Base-by-base conservation (phyloP, 1,284 basidiomycete species). In the Leccinum pseudoinsigne region DNA sequence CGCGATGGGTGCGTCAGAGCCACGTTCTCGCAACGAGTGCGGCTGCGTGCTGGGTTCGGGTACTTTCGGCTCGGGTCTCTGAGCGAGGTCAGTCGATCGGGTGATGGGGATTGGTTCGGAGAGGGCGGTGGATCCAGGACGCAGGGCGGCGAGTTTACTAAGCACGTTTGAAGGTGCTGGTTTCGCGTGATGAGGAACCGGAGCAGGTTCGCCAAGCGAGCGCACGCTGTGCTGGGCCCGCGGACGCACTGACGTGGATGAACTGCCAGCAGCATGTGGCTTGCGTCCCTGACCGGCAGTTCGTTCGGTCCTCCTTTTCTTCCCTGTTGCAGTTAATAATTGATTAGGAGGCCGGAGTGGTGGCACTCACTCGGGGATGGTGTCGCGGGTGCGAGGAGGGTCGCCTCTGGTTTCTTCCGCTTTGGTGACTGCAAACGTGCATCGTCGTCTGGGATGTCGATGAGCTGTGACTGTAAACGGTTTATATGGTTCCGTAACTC, bases 361-460 rank as follows among this genome's bases (percentile, higher is more conserved):
- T 14, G 38, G n/a, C 14, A 74, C 84, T 72, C 67, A 90, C 89
- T 88, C 3, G 87, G 86, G 54, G 89, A 89, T 16, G 89, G 90
- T 2, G 89, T 90, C 0, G 83, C 76, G 26, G 88, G 88, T 1
- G 82, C 88, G 4, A 92, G 74, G 7, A 85, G 69, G 2, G 74
- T 74, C 8, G 76, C 67, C 23, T 79, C 78, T 14, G 73, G 67
- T 56, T 78, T 75, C 70, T 81, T 86, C 64, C 84, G 78, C 72
- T 86, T 85, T 12, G 84, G 83, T 7, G 85, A 83, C 12, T 38
- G 68, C 7, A 71, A 66, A 21, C 76, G 53, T 18, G 59, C 62
- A 66, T 68, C 59, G 47, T 69, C 62, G 38, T 72, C 69, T 3
- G 76, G 73, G 5, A 72, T 59, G 34, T 79, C 71, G 9, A 66